Conservation (phyloP, 306 rosid genomes). For the Casuarina cunninghamiana region DNA sequence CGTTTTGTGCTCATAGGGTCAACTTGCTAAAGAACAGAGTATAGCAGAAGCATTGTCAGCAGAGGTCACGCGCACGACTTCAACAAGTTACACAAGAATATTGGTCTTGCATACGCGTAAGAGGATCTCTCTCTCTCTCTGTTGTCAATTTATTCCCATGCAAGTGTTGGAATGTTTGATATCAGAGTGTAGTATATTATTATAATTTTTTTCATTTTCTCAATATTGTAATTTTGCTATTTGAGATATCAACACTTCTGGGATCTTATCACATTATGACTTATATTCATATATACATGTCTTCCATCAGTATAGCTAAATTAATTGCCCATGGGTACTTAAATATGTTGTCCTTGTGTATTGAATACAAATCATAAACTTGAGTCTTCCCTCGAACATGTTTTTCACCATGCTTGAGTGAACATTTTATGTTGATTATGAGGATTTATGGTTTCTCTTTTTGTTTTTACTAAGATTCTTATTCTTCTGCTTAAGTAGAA, state of each 20-base stretch:
- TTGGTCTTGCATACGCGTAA: constrained; percentile 76
- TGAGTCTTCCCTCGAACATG: background rate
- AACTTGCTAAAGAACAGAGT: constrained; percentile 81
- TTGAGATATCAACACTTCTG: background rate
- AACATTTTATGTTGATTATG: constrained; percentile 3
- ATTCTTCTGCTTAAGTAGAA: background rate
- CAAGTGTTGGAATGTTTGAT: background rate
- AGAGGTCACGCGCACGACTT: constrained; percentile 81
- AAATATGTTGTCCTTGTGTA: background rate
- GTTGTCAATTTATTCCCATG: constrained; percentile 3
- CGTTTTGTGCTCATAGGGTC: constrained; percentile 41
- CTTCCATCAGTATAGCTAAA: background rate
- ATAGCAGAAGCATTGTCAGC: constrained; percentile 81
- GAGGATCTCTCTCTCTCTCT: constrained; percentile 15
- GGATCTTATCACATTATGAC: background rate
- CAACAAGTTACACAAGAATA: constrained; percentile 87
- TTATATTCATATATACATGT: background rate
- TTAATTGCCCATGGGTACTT: background rate
- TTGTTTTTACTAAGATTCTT: background rate
- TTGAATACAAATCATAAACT: background rate
- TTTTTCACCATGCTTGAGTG: background rate
- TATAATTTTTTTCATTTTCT: background rate
- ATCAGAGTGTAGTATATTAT: background rate
- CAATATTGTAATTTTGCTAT: background rate
- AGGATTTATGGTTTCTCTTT: background rate